phyloP scores from a whole-genome alignment of 805 yeast genomes.

The Ogataea zsoltii region DNA sequence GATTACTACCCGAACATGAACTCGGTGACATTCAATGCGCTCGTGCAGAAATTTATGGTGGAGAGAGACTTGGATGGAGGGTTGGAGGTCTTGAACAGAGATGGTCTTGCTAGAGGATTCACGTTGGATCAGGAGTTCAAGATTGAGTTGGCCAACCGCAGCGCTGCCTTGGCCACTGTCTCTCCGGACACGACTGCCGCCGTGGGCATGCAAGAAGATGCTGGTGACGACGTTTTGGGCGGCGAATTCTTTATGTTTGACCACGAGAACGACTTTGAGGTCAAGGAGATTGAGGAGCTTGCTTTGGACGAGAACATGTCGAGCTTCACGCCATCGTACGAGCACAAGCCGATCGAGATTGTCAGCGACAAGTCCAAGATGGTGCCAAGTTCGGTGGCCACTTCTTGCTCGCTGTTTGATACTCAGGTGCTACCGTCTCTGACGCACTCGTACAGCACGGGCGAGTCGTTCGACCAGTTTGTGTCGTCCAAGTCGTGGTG shows the following conservation, averaged over 20 bases:
- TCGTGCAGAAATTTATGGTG: constrained; percentile 41
- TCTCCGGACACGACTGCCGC: constrained; percentile 8
- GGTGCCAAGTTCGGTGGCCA: constrained; percentile 12
- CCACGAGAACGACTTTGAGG: constrained; percentile 31
- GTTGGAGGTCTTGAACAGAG: constrained; percentile 27
- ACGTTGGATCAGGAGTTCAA: constrained; percentile 48
- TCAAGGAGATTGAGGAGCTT: constrained; percentile 20
- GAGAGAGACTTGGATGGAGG: constrained; percentile 43
- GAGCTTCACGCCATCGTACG: constrained; percentile 7
- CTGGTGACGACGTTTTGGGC: constrained; percentile 20
- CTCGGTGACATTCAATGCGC: constrained; percentile 41
- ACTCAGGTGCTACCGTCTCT: constrained; percentile 19
- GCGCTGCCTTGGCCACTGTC: constrained; percentile 1
- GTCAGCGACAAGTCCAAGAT: background rate
- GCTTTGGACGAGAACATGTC: constrained; percentile 14
- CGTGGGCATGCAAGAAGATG: constrained; percentile 1
- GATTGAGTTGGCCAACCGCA: constrained; percentile 22
- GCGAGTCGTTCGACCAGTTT: constrained; percentile 12
- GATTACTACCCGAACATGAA: constrained; percentile 52
- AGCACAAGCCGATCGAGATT: constrained; percentile 15
- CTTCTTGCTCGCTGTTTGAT: constrained; percentile 20
- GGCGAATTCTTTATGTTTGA: constrained; percentile 39
- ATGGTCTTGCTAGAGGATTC: constrained; percentile 38
- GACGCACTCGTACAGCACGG: constrained; percentile 19
- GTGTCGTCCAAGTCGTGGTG: constrained; percentile 19